phyloP scores from a whole-genome alignment of 139 green algal species.

The Dunaliella primolecta region DNA sequence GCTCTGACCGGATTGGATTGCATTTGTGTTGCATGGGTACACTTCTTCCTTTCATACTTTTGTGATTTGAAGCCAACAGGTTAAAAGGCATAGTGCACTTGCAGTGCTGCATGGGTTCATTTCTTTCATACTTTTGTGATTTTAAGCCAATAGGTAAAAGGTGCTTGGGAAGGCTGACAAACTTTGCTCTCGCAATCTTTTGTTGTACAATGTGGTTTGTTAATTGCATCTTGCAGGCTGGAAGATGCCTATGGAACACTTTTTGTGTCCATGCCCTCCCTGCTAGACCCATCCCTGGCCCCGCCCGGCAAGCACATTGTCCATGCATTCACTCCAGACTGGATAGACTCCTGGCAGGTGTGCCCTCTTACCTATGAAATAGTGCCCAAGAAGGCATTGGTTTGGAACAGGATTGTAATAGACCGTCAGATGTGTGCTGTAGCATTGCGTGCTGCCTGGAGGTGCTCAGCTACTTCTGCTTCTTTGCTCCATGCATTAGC shows the following conservation, averaged over 20 bases:
- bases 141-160: no score
- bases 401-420: constrained; percentile 97
- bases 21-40: no score
- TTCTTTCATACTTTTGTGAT: no score
- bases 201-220: no score
- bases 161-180: no score
- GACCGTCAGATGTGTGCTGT: no score
- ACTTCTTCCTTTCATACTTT: no score
- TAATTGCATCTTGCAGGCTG: constrained; percentile 16
- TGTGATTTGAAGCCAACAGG: no score
- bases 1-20: no score
- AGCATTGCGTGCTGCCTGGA: neutral
- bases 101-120: no score
- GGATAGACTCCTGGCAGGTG: constrained; percentile 84
- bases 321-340: constrained; percentile 95
- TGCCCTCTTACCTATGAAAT: constrained; percentile 40
- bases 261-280: constrained; percentile 91
- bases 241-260: constrained; percentile 67
- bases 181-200: no score
- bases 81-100: no score
- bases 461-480: neutral
- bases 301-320: constrained; percentile 83
- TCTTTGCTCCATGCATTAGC: neutral
- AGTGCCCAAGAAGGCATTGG: constrained; percentile 88
- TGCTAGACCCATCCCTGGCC: constrained; percentile 86